Evolutionary conservation across 305 asterid genomes (phyloP).

Genomic region (Stenogyne calaminthoides): DNA sequence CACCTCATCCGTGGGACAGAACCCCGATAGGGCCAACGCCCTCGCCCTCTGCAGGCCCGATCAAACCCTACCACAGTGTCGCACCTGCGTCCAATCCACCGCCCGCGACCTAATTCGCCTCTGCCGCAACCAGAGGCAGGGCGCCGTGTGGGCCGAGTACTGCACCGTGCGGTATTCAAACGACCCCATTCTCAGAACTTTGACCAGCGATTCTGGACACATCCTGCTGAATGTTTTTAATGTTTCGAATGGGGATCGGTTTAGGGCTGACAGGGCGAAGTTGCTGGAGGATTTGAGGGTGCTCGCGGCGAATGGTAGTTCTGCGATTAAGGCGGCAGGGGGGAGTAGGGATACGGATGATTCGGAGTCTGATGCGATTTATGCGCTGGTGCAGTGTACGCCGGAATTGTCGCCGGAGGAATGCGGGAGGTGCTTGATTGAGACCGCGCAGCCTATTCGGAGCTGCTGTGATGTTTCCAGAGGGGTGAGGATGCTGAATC

Average conservation of each 20-base stretch:
- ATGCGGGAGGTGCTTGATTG: constrained; percentile 35
- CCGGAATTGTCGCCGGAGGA: constrained; percentile 32
- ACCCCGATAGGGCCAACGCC: constrained; percentile 26
- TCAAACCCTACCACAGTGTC: constrained; percentile 28
- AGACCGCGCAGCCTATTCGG: neutral
- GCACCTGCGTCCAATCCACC: constrained; percentile 30
- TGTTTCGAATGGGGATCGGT: constrained; percentile 4
- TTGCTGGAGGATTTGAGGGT: constrained; percentile 7
- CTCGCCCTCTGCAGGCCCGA: constrained; percentile 39
- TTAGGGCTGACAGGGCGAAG: constrained; percentile 3
- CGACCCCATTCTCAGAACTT: constrained; percentile 19
- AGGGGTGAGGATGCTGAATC: constrained; percentile 21
- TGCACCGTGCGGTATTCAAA: constrained; percentile 26
- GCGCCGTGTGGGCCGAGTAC: constrained; percentile 28
- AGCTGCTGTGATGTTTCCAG: constrained; percentile 15
- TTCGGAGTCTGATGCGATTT: constrained; percentile 7
- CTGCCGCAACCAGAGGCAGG: constrained; percentile 36
- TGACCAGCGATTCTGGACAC: neutral
- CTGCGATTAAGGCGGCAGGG: constrained; percentile 29
- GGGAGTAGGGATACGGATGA: constrained; percentile 20
- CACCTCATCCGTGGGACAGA: constrained; percentile 25
- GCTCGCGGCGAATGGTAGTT: constrained; percentile 30
- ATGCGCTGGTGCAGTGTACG: constrained; percentile 37
- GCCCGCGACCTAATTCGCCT: neutral
- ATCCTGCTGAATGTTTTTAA: neutral